Evolutionary conservation across 2,329 filamentous ascomycete genomes (phyloP).

Genomic region (Xylaria digitata): DNA sequence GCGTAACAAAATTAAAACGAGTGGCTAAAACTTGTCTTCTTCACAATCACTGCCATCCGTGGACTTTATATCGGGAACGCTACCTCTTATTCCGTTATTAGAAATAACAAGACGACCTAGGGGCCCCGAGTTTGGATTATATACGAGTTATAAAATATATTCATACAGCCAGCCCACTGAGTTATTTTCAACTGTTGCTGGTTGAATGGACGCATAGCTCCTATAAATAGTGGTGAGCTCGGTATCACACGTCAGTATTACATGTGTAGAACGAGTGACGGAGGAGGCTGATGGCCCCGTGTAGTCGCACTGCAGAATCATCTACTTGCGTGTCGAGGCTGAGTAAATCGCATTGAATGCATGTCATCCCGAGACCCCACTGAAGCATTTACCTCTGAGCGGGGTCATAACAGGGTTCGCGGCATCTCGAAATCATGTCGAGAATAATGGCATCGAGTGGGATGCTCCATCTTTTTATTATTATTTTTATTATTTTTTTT

Average conservation of each 20-base stretch:
- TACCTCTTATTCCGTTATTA: not conserved
- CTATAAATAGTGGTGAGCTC: slow-evolving; percentile 17
- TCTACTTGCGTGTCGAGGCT: slow-evolving; percentile 17
- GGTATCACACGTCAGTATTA: slow-evolving; percentile 1
- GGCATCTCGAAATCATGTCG: not conserved
- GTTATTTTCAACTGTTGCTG: not conserved
- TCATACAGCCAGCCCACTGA: not conserved
- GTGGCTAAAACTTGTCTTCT: slow-evolving; percentile 25
- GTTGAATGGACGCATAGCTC: not conserved
- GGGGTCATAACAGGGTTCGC: not conserved
- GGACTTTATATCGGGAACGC: not conserved
- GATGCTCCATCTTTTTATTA: no score
- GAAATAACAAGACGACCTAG: not conserved
- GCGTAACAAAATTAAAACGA: not conserved
- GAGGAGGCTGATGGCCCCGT: slow-evolving; percentile 3
- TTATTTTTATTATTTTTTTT: no score
- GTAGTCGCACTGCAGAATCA: slow-evolving; percentile 18
- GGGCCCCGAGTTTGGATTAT: not conserved
- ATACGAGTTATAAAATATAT: no score
- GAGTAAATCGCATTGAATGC: slow-evolving; percentile 17
- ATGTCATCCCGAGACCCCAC: slow-evolving; percentile 4
- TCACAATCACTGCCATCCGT: not conserved
- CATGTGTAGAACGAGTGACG: not conserved
- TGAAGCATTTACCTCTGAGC: not conserved
- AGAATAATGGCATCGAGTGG: not conserved